Conservation (phyloP, 2,329 filamentous ascomycete genomes). For the Gyromitra esculenta region DNA sequence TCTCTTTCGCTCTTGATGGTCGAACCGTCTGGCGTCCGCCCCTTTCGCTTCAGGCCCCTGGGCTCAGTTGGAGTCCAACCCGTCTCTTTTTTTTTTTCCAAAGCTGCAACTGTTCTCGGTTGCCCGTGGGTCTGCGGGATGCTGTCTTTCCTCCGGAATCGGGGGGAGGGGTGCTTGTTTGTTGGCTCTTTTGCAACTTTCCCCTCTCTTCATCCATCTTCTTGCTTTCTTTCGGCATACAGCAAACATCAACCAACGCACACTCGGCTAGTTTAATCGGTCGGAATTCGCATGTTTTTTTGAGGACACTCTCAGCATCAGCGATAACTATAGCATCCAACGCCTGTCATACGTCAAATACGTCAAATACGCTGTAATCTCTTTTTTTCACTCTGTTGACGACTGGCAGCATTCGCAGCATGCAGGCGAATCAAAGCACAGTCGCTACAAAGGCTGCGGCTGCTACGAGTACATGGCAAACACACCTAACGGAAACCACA, state of each 20-base stretch:
- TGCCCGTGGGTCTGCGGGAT: slow-evolving; percentile 28
- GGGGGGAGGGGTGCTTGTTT: slow-evolving; percentile 31
- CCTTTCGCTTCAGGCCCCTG: slow-evolving; percentile 40
- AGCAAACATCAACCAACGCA: slow-evolving; percentile 32
- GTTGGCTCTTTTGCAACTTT: slow-evolving; percentile 27
- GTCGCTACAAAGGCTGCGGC: slow-evolving; percentile 23
- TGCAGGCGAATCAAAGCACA: slow-evolving; percentile 39
- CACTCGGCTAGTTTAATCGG: slow-evolving; percentile 23
- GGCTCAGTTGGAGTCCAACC: slow-evolving; percentile 41
- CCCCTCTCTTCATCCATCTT: slow-evolving; percentile 22
- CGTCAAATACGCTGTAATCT: slow-evolving; percentile 3
- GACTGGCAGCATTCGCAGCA: slow-evolving; percentile 22
- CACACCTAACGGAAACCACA: slow-evolving; percentile 20
- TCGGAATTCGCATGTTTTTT: slow-evolving; percentile 33
- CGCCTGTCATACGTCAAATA: slow-evolving; percentile 4
- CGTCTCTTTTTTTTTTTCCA: slow-evolving; percentile 27
- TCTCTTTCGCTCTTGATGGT: slow-evolving; percentile 31
- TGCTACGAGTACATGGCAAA: slow-evolving; percentile 32
- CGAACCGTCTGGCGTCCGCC: slow-evolving; percentile 36
- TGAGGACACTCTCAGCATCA: slow-evolving; percentile 1
- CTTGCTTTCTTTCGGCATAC: slow-evolving; percentile 18
- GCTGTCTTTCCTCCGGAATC: slow-evolving; percentile 43
- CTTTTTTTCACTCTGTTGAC: slow-evolving; percentile 20
- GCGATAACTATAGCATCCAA: slow-evolving; percentile 19
- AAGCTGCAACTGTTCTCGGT: slow-evolving; percentile 22